phyloP scores from a whole-genome alignment of 768 basidiomycete species.

The Kwoniella newhampshirensis region DNA sequence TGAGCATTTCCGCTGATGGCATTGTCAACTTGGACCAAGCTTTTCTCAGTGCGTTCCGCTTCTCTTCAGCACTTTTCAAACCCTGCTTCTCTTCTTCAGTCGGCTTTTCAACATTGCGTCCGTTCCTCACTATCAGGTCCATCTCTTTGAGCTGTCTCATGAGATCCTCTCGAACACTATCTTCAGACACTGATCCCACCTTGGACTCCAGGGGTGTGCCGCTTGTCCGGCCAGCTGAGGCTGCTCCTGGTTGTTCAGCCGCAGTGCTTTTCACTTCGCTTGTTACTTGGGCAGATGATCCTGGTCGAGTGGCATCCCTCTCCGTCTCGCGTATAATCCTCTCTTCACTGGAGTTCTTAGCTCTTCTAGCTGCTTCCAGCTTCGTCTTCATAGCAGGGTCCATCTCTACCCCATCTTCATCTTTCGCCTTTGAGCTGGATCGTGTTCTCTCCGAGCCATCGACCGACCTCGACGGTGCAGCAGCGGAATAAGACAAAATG shows the following conservation, averaged over 20 bases:
- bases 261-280: too few relatives aligned
- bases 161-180: neutral
- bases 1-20: neutral
- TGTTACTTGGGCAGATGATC: too few relatives aligned
- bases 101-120: neutral
- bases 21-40: neutral
- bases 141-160: constrained; percentile 10
- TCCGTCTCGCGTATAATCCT: too few relatives aligned
- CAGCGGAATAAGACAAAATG: too few relatives aligned
- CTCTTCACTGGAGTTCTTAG: neutral
- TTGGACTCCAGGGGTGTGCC: too few relatives aligned
- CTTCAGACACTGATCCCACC: too few relatives aligned
- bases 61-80: constrained; percentile 9
- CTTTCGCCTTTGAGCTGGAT: neutral
- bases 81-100: constrained; percentile 5
- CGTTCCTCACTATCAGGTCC: constrained; percentile 6
- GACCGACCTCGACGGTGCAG: too few relatives aligned
- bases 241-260: too few relatives aligned
- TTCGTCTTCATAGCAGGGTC: neutral
- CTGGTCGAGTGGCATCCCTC: too few relatives aligned
- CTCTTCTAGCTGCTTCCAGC: neutral
- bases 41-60: constrained; percentile 7
- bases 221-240: too few relatives aligned
- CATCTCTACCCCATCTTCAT: neutral
- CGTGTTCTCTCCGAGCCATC: neutral